These are phyloP conservation scores for Diatrype stigma DNA, from an alignment of 2,329 filamentous ascomycete genomes.

Conservation along the genomic window DNA sequence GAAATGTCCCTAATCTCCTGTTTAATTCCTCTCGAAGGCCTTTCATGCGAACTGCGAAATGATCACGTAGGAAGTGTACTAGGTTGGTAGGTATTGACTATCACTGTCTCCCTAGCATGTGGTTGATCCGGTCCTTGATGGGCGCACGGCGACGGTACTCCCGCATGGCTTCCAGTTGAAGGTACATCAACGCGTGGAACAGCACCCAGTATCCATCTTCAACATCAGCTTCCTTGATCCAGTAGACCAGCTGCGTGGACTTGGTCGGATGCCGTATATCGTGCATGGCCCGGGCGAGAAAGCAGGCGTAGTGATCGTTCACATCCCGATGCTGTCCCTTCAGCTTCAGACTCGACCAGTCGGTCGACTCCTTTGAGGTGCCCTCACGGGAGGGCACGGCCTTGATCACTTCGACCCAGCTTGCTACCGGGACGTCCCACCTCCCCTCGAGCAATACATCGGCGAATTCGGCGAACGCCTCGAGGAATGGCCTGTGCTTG, in stretches of 20 bases:
- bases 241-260: constrained; percentile 9
- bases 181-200: constrained; percentile 20
- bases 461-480: constrained; percentile 14
- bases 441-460: constrained; percentile 3
- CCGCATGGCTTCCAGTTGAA: constrained; percentile 21
- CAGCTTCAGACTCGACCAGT: background rate
- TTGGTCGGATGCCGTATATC: constrained; percentile 3
- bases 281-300: constrained; percentile 11
- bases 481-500: constrained; percentile 8
- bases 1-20: no score
- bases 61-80: no score
- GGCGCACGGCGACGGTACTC: constrained; percentile 6
- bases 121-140: constrained; percentile 7
- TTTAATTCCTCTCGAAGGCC: no score
- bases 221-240: constrained; percentile 11
- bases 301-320: constrained; percentile 19
- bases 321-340: constrained; percentile 3
- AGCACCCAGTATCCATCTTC: constrained; percentile 20
- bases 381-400: constrained; percentile 6
- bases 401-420: constrained; percentile 9
- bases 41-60: no score
- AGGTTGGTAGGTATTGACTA: no score
- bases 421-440: constrained; percentile 14
- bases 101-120: background rate
- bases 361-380: constrained; percentile 1